Conservation (phyloP, 2,329 filamentous ascomycete species). For the Zymoseptoria brevis region DNA sequence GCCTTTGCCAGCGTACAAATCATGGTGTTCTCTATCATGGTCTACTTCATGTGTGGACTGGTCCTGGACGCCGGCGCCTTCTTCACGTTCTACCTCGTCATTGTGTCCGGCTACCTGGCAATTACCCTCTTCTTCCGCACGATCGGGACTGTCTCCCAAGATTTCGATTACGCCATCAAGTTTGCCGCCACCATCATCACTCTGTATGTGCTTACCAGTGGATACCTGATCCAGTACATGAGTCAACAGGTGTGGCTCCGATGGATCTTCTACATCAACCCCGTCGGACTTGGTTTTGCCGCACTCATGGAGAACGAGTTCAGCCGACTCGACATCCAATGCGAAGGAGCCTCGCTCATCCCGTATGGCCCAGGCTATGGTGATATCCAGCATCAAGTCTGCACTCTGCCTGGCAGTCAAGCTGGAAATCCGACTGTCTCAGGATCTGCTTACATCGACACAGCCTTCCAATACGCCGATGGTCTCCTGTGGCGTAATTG, state of each 20-base stretch:
- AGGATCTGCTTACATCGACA: slow-evolving; percentile 60
- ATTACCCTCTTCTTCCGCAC: slow-evolving; percentile 75
- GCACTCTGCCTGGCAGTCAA: slow-evolving; percentile 65
- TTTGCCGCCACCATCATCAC: slow-evolving; percentile 70
- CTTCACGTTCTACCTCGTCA: slow-evolving; percentile 62
- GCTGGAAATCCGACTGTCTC: slow-evolving; percentile 57
- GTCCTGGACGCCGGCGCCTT: slow-evolving; percentile 65
- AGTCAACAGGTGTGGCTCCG: slow-evolving; percentile 66
- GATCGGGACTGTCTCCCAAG: slow-evolving; percentile 64
- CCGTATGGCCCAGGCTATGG: slow-evolving; percentile 63
- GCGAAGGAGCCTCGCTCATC: slow-evolving; percentile 59
- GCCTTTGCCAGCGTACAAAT: slow-evolving; percentile 65
- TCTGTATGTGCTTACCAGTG: slow-evolving; percentile 70
- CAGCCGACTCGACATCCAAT: slow-evolving; percentile 58
- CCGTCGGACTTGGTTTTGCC: slow-evolving; percentile 66
- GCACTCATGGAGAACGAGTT: slow-evolving; percentile 86
- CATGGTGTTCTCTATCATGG: slow-evolving; percentile 62
- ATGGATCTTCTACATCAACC: slow-evolving; percentile 72
- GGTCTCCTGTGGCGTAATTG: slow-evolving; percentile 73
- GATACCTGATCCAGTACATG: slow-evolving; percentile 76
- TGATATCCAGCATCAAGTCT: slow-evolving; percentile 68
- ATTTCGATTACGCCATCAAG: slow-evolving; percentile 81
- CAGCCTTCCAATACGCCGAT: slow-evolving; percentile 59
- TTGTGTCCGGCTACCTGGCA: slow-evolving; percentile 34
- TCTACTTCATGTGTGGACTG: slow-evolving; percentile 71